Evolutionary conservation across 441 rosid species (phyloP).

Genomic region (Manihot esculenta): DNA sequence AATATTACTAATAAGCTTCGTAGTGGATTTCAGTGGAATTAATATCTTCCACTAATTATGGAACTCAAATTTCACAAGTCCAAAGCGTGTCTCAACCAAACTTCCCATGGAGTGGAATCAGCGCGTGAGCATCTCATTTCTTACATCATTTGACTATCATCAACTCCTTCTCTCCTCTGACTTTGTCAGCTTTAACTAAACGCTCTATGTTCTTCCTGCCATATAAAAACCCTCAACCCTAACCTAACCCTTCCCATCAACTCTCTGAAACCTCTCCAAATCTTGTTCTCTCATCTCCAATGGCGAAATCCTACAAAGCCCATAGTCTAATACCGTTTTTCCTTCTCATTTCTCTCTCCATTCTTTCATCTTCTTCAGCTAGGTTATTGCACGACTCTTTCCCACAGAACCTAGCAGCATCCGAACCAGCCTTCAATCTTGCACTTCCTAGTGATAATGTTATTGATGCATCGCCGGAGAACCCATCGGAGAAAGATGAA

Average conservation of each 20-base stretch:
- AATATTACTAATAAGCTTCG: too few species aligned
- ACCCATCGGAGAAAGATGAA: slow-evolving; percentile 3
- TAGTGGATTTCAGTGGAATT: too few species aligned
- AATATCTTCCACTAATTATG: too few species aligned
- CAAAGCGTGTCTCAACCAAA: too few species aligned
- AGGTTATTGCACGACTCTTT: not conserved
- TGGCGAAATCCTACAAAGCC: slow-evolving; percentile 6
- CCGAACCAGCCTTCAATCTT: slow-evolving; percentile 23
- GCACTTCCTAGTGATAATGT: slow-evolving; percentile 24
- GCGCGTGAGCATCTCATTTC: not conserved
- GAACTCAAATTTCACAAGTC: too few species aligned
- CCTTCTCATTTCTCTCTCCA: not conserved
- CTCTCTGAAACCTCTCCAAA: too few species aligned
- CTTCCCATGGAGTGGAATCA: too few species aligned
- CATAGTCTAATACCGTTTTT: not conserved
- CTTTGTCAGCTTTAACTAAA: slow-evolving; percentile 11
- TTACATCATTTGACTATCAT: slow-evolving; percentile 9
- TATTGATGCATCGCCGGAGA: not conserved
- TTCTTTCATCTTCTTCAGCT: slow-evolving; percentile 10
- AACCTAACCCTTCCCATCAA: too few species aligned
- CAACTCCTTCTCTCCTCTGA: not conserved
- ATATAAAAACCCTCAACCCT: too few species aligned
- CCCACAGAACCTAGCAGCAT: slow-evolving; percentile 2
- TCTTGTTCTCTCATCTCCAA: not conserved
- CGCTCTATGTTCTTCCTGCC: not conserved